Evolutionary conservation across 75 land plant genomes (phyloP), one percentile per base, ranked within the genome.

Genomic region (Picea sitchensis): DNA sequence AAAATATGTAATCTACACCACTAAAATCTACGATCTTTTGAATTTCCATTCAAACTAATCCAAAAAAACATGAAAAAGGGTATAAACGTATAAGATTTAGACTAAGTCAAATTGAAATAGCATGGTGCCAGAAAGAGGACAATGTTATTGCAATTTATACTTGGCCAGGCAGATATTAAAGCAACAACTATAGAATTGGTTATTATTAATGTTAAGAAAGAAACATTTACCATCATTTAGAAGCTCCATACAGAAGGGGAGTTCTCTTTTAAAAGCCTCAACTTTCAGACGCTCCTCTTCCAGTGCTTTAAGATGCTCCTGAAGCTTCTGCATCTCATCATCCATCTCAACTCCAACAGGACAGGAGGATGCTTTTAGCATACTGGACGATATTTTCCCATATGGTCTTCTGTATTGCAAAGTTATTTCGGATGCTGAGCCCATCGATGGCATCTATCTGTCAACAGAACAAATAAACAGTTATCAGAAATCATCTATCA

Each of bases 231-330:
- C 91, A 77, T 90, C 89, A n/a, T 87, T 87, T 26, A 96, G 92
- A 54, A 96, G 91, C 32, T 94, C 91, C 71, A 96, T 82, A 73
- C 95, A 94, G 36, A 91, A 82, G 57, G 99, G 99, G 13, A 96
- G 98, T 73, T 96, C 99, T 14, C 99, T 80, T 63, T 92, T 89
- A 58, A 96, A 96, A 34, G 91, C 94, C 60, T 87, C 89, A 61
- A 94, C 94, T 88, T 96, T 96, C 21, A 77, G 75, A 2, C 91
- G 84, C 87, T 96, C 99, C 68, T 79, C 86, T 31, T 96, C 91
- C 59, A 96, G 82, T 14, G 86, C 88, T 4, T 78, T 82, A 20
- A 90, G 61, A 59, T 87, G 88, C 5, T 85, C 83, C 34, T 82
- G 75, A 38, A 74, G 80, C 65, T 75, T 80, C 31, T 77, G 61